Evolutionary conservation across 352 stramenopile species (phyloP).

Genomic region (Thraustochytrium sp.): DNA sequence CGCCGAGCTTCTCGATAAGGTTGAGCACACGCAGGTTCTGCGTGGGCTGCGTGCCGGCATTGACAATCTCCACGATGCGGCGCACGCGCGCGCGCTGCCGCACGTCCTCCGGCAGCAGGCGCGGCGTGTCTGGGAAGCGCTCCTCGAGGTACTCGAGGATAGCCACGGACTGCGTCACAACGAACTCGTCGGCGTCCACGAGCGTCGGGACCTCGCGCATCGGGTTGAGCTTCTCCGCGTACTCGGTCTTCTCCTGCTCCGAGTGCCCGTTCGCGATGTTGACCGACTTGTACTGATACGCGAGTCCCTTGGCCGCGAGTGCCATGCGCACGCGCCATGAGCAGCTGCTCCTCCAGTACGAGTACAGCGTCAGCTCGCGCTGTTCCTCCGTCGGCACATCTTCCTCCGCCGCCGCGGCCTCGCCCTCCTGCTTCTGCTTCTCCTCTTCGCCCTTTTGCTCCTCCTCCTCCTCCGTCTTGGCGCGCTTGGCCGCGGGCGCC

Average conservation of each 20-base stretch:
- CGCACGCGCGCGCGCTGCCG: conserved; percentile 65
- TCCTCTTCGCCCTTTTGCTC: not conserved
- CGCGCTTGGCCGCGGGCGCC: not conserved
- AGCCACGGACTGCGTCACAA: conserved; percentile 70
- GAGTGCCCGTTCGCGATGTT: conserved; percentile 58
- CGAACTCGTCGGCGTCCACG: conserved; percentile 61
- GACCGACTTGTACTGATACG: conserved; percentile 68
- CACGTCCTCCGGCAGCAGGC: conserved; percentile 65
- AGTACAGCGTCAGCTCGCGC: conserved; percentile 60
- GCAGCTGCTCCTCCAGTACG: conserved; percentile 77
- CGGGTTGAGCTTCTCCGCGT: conserved; percentile 52
- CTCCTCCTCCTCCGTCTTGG: not conserved
- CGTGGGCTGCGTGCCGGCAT: conserved; percentile 78
- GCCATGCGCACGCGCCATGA: conserved; percentile 79
- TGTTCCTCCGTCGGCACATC: not conserved
- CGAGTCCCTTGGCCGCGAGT: conserved; percentile 72
- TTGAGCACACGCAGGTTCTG: conserved; percentile 74
- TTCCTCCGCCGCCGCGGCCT: not conserved
- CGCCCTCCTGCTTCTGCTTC: not conserved
- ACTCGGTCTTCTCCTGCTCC: conserved; percentile 56
- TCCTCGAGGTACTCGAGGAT: conserved; percentile 89
- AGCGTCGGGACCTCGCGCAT: conserved; percentile 65
- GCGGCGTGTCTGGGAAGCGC: conserved; percentile 58
- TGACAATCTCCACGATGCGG: conserved; percentile 80
- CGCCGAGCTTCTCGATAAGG: conserved; percentile 53